Conservation (phyloP, 2,329 filamentous ascomycete genomes). For the Davidsoniella virescens region DNA sequence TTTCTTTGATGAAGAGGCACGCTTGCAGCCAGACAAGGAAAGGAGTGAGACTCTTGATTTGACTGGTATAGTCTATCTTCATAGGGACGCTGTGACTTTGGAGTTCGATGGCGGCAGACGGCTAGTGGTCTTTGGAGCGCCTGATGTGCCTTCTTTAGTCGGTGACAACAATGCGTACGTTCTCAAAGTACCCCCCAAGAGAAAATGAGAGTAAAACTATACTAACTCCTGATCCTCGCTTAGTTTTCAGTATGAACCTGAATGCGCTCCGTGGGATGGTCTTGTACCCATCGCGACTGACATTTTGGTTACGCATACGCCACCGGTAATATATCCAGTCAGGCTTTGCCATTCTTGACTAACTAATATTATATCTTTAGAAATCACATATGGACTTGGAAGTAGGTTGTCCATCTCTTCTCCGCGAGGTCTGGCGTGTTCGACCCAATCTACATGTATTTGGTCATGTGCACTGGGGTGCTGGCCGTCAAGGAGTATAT, state of each 20-base stretch:
- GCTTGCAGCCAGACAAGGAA: conserved; percentile 33
- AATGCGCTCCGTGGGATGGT: conserved; percentile 44
- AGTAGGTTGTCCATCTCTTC: conserved; percentile 54
- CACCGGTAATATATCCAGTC: conserved; percentile 35
- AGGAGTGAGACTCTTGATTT: conserved; percentile 33
- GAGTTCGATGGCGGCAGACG: conserved; percentile 40
- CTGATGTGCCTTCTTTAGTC: conserved; percentile 65
- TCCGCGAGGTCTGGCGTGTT: conserved; percentile 58
- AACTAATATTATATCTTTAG: conserved; percentile 18
- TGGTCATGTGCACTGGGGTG: conserved; percentile 66
- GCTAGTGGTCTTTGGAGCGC: conserved; percentile 63
- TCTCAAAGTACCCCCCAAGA: conserved; percentile 22
- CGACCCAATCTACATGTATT: conserved; percentile 66
- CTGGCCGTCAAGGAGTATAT: conserved; percentile 51
- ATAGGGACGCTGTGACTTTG: conserved; percentile 47
- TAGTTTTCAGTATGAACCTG: conserved; percentile 33
- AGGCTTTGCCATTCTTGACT: not conserved
- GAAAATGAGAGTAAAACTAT: conserved; percentile 15
- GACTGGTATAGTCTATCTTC: conserved; percentile 51
- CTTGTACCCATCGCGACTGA: conserved; percentile 58
- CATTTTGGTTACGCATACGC: conserved; percentile 66
- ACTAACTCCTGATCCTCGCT: not conserved
- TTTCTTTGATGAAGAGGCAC: conserved; percentile 56
- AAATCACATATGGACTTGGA: conserved; percentile 53
- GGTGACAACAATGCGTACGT: conserved; percentile 9